Evolutionary conservation across 192 early-diverging fungal genomes (phyloP).

Genomic region (Backusella tarrabulga): DNA sequence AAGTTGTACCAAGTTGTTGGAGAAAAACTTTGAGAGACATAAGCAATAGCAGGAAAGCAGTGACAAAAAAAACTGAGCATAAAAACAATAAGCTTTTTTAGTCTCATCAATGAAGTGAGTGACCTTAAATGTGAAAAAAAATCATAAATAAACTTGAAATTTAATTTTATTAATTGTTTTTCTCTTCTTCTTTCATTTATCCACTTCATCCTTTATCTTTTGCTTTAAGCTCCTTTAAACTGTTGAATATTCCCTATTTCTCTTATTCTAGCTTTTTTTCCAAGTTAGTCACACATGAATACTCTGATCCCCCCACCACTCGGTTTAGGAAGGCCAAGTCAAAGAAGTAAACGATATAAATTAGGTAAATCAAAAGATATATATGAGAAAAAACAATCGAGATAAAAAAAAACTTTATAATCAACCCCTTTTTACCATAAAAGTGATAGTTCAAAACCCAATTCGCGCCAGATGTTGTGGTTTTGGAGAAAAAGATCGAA

Average conservation of each 20-base stretch:
- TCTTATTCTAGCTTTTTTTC: neutral
- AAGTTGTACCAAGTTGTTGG: neutral
- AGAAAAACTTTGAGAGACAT: neutral
- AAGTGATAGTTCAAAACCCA: constrained; percentile 63
- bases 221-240: neutral
- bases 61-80: neutral
- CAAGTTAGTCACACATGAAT: neutral
- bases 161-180: neutral
- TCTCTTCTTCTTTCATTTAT: neutral
- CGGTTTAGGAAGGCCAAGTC: constrained; percentile 17
- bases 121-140: neutral
- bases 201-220: neutral
- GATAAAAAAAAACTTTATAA: neutral
- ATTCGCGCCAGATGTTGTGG: constrained; percentile 64
- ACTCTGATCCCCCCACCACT: constrained; percentile 5
- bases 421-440: constrained; percentile 14
- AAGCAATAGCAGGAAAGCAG: neutral
- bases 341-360: constrained; percentile 7
- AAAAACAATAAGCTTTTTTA: neutral
- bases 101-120: neutral
- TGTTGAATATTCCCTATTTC: neutral
- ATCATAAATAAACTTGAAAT: neutral
- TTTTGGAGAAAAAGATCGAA: constrained; percentile 68
- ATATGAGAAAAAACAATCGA: neutral
- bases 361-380: constrained; percentile 2